Conservation (phyloP, 1,284 basidiomycete genomes). For the Takashimella tepidaria region DNA sequence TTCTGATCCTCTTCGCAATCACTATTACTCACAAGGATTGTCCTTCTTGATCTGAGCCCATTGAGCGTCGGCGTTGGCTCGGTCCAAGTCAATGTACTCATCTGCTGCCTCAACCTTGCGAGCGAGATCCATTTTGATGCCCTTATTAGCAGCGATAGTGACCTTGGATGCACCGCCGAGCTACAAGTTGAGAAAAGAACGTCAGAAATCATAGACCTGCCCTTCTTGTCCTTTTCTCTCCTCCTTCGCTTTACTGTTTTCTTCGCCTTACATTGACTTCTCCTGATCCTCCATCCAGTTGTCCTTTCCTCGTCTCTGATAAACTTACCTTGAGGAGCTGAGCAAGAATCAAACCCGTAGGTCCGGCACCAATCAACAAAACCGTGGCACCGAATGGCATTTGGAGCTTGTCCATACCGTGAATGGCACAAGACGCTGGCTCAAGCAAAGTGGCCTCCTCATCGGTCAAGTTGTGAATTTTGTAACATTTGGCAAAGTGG, state of each 20-base stretch:
- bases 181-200: constrained; percentile 50
- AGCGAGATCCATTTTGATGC: constrained; percentile 78
- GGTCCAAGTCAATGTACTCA: constrained; percentile 75
- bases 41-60: constrained; percentile 72
- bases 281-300: too few relatives aligned
- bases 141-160: constrained; percentile 74
- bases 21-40: constrained; percentile 55
- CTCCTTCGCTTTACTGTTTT: too few relatives aligned
- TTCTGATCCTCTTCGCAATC: background rate
- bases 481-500: constrained; percentile 66
- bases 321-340: constrained; percentile 63
- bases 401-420: constrained; percentile 76
- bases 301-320: background rate
- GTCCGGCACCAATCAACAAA: constrained; percentile 59
- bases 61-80: constrained; percentile 66
- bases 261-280: too few relatives aligned
- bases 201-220: too few relatives aligned
- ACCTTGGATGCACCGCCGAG: constrained; percentile 70
- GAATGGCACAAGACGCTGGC: constrained; percentile 79
- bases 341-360: constrained; percentile 75
- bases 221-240: too few relatives aligned
- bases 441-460: constrained; percentile 83
- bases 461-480: constrained; percentile 76
- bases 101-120: constrained; percentile 68
- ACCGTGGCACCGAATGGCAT: constrained; percentile 71